A percentile compares a stretch with the other conserved stretches of the same genome.
phyloP scores from a whole-genome alignment of 2,329 filamentous ascomycete genomes.

The Elsinoe necatrix region DNA sequence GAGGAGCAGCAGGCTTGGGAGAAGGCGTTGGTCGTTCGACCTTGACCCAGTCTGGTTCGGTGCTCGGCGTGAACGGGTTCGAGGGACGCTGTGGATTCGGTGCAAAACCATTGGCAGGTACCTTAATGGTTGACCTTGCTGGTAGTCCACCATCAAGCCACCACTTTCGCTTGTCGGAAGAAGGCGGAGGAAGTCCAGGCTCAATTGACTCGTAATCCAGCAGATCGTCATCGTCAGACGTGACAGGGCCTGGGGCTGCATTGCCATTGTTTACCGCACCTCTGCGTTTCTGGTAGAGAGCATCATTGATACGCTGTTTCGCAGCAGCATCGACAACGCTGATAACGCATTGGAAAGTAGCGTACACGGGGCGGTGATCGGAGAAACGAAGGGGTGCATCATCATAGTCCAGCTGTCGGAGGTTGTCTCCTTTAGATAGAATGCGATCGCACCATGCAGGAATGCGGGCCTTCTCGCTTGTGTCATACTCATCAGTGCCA shows the following conservation, averaged over 20 bases:
- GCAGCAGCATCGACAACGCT: conserved; percentile 67
- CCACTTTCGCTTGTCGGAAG: conserved; percentile 55
- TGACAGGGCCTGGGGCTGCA: conserved; percentile 47
- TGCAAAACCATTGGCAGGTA: conserved; percentile 54
- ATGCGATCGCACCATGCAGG: conserved; percentile 97
- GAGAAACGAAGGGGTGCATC: conserved; percentile 79
- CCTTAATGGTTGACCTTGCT: conserved; percentile 62
- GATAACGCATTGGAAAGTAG: conserved; percentile 75
- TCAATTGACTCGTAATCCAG: conserved; percentile 76
- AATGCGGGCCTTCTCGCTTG: conserved; percentile 88
- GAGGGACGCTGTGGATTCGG: conserved; percentile 66
- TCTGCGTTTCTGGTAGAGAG: conserved; percentile 63
- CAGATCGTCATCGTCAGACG: conserved; percentile 68
- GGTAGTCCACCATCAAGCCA: conserved; percentile 60
- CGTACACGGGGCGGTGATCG: conserved; percentile 92
- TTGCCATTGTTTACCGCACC: conserved; percentile 57
- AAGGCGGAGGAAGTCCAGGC: conserved; percentile 59
- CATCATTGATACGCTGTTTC: conserved; percentile 63
- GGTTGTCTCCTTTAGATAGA: conserved; percentile 71
- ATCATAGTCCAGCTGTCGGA: conserved; percentile 76
- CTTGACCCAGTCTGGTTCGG: conserved; percentile 77
- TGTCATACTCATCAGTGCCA: conserved; percentile 81
- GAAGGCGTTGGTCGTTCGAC: conserved; percentile 29
- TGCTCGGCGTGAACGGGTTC: conserved; percentile 69
- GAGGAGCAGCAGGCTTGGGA: conserved; percentile 16